Conservation (phyloP, 1,284 basidiomycete genomes). For the Papiliotrema flavescens region DNA sequence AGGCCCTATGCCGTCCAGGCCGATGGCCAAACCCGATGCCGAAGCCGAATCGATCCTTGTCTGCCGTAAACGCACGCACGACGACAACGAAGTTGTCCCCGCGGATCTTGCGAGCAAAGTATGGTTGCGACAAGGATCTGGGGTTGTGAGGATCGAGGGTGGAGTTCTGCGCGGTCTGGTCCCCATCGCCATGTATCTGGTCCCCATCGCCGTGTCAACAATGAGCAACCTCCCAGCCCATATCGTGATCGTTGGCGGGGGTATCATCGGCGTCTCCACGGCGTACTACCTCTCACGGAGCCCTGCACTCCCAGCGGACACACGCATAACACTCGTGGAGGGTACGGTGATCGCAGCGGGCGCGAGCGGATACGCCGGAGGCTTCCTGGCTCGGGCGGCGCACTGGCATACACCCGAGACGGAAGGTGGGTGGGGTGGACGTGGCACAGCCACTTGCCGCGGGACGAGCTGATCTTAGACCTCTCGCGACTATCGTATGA, state of each 20-base stretch:
- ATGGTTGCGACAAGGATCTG: too few relatives aligned
- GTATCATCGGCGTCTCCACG: slow-evolving; percentile 78
- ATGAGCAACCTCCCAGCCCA: neutral
- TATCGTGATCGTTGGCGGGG: slow-evolving; percentile 51
- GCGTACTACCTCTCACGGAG: slow-evolving; percentile 50
- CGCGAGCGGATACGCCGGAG: slow-evolving; percentile 83
- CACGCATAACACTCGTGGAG: slow-evolving; percentile 60
- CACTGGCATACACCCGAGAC: slow-evolving; percentile 58
- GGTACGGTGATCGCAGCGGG: slow-evolving; percentile 20
- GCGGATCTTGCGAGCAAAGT: too few relatives aligned
- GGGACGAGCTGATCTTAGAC: slow-evolving; percentile 26
- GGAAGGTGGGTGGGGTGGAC: slow-evolving; percentile 11
- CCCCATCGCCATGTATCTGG: neutral
- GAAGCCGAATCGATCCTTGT: too few relatives aligned
- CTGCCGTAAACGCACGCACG: too few relatives aligned
- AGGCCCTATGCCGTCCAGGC: too few relatives aligned
- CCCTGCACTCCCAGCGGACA: slow-evolving; percentile 45
- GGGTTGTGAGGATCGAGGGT: too few relatives aligned
- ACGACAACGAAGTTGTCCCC: too few relatives aligned
- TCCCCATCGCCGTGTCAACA: neutral
- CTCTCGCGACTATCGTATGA: slow-evolving; percentile 69
- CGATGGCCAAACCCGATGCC: too few relatives aligned
- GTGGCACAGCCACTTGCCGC: neutral
- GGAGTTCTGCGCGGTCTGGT: too few relatives aligned
- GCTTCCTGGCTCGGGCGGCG: slow-evolving; percentile 63